phyloP scores from a whole-genome alignment of 805 yeast genomes.

The Yarrowia alimentaria region DNA sequence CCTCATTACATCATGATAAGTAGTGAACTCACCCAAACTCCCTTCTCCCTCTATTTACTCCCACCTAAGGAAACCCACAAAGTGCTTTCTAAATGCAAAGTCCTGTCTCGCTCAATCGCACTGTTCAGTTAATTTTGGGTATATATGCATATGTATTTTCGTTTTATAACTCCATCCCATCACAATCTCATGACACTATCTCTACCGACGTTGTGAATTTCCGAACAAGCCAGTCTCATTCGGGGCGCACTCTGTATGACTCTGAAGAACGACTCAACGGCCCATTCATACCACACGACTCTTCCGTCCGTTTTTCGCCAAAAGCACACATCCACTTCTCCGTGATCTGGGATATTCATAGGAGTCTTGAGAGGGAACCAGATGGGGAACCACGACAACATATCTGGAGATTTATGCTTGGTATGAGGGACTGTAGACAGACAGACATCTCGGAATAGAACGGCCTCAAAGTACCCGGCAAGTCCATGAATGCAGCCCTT shows the following conservation, averaged over 20 bases:
- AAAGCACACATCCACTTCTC: constrained; percentile 53
- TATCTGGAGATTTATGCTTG: constrained; percentile 42
- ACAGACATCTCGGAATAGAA: constrained; percentile 56
- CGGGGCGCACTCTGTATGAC: background rate
- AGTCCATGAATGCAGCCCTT: constrained; percentile 68
- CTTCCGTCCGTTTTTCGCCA: constrained; percentile 47
- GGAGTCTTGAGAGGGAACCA: constrained; percentile 62
- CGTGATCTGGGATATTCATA: constrained; percentile 51
- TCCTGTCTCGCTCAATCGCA: too few species aligned
- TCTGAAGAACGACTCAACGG: constrained; percentile 47
- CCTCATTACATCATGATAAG: too few species aligned
- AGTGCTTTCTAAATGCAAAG: too few species aligned
- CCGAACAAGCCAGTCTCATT: constrained; percentile 12
- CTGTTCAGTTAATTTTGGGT: background rate
- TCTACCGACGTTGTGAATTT: constrained; percentile 2
- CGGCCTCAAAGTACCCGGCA: constrained; percentile 71
- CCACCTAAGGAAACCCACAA: too few species aligned
- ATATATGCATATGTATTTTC: too few species aligned
- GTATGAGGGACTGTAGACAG: constrained; percentile 52
- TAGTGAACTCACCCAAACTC: too few species aligned
- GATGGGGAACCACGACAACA: constrained; percentile 68
- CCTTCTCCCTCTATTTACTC: too few species aligned
- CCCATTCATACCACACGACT: constrained; percentile 69
- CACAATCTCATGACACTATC: constrained; percentile 15
- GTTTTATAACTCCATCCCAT: too few species aligned